Percentiles rank a stretch among this genome's conserved stretches.
These are phyloP conservation scores for Trichomonas tenax DNA, from an alignment of 208 protist genomes.

Conservation along the genomic window DNA sequence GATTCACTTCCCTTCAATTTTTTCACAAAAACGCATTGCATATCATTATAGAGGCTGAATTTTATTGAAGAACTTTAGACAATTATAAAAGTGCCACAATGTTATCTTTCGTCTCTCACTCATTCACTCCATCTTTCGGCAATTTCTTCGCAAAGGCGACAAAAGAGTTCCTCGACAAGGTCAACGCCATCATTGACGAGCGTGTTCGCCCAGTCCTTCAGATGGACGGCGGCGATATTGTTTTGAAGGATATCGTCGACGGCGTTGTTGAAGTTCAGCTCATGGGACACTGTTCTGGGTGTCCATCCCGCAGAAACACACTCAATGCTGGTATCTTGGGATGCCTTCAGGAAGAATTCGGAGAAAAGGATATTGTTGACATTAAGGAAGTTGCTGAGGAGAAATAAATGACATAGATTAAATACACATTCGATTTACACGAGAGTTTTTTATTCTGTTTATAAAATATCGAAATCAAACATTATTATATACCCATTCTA, in stretches of 20 bases:
- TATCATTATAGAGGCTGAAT: too few relatives aligned
- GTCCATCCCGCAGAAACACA: neutral
- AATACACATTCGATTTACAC: neutral
- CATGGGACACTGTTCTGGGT: neutral
- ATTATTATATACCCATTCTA: too few relatives aligned
- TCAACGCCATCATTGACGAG: neutral
- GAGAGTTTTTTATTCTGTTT: too few relatives aligned
- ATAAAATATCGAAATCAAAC: too few relatives aligned
- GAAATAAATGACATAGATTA: neutral
- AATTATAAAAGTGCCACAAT: neutral
- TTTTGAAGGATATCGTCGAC: neutral
- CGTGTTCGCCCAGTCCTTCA: neutral
- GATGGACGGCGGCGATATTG: neutral
- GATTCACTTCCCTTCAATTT: too few relatives aligned
- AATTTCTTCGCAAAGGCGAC: neutral
- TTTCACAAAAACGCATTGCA: too few relatives aligned
- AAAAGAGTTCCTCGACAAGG: neutral
- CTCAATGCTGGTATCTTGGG: neutral
- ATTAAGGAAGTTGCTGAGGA: neutral
- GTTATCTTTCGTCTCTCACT: neutral
- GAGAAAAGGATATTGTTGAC: neutral
- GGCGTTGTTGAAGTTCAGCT: neutral
- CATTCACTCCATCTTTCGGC: neutral
- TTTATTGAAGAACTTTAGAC: too few relatives aligned
- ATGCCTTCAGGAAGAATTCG: neutral